Percentiles rank a stretch among this genome's conserved stretches.
These are phyloP conservation scores for Celoporthe dispersa DNA, from an alignment of 2,329 filamentous ascomycete genomes.

Conservation along the genomic window DNA sequence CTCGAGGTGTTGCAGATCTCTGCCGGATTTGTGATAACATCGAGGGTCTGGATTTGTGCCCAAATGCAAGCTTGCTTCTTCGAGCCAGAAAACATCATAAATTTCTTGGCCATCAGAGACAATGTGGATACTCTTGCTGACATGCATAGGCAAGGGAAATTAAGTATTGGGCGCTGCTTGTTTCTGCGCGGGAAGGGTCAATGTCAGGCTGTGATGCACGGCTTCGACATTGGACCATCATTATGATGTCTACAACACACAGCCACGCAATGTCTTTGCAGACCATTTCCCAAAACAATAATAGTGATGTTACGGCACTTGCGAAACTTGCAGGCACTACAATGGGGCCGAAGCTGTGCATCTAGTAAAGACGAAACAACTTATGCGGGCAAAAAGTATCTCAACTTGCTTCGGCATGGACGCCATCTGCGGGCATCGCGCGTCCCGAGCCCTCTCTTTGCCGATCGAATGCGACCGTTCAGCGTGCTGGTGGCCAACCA, in stretches of 20 bases:
- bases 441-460: neutral
- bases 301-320: neutral
- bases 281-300: neutral
- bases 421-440: neutral
- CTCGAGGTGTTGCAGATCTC: neutral
- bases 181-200: neutral
- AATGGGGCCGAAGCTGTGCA: neutral
- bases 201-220: neutral
- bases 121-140: neutral
- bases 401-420: neutral
- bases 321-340: neutral
- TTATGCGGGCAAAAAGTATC: neutral
- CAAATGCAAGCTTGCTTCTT: neutral
- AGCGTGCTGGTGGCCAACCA: neutral
- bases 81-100: neutral
- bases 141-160: neutral
- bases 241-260: neutral
- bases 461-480: too few relatives aligned
- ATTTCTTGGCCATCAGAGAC: neutral
- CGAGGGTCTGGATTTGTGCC: neutral
- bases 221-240: neutral
- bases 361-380: neutral
- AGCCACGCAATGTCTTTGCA: neutral
- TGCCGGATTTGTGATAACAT: neutral
- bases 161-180: neutral